Conservation (phyloP, 441 rosid genomes). For the Adansonia gregorii region DNA sequence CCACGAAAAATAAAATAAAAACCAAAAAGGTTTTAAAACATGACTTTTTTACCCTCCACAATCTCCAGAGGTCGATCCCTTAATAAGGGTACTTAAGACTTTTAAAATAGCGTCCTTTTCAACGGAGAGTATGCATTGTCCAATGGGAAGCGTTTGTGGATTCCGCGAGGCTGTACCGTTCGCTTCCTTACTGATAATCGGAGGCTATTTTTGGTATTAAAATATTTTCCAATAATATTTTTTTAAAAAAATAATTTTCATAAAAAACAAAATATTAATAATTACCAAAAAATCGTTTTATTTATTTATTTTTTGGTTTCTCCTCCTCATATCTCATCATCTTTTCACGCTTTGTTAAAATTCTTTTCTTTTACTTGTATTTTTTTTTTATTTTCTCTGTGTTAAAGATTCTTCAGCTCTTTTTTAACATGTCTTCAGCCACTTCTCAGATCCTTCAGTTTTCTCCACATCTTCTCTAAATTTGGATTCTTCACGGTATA, state of each 20-base stretch:
- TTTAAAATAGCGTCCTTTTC: neutral
- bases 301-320: neutral
- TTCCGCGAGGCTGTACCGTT: slow-evolving; percentile 1
- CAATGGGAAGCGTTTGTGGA: neutral
- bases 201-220: slow-evolving; percentile 22
- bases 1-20: neutral
- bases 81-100: neutral
- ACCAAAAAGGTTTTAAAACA: neutral
- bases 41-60: slow-evolving; percentile 1
- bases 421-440: slow-evolving; percentile 28
- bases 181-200: neutral
- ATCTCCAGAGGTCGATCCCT: too few species aligned
- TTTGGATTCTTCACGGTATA: slow-evolving; percentile 28
- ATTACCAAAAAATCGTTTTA: neutral
- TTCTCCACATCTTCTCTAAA: slow-evolving; percentile 15
- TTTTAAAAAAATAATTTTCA: neutral
- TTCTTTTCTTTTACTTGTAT: neutral
- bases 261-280: neutral
- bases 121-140: slow-evolving; percentile 10
- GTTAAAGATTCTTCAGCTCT: neutral
- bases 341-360: neutral
- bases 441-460: slow-evolving; percentile 40
- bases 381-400: slow-evolving; percentile 9
- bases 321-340: neutral
- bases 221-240: neutral